Evolutionary conservation across 1,284 basidiomycete species (phyloP), one percentile per base, ranked within the genome.

Genomic region (Fomitopsis pinicola): DNA sequence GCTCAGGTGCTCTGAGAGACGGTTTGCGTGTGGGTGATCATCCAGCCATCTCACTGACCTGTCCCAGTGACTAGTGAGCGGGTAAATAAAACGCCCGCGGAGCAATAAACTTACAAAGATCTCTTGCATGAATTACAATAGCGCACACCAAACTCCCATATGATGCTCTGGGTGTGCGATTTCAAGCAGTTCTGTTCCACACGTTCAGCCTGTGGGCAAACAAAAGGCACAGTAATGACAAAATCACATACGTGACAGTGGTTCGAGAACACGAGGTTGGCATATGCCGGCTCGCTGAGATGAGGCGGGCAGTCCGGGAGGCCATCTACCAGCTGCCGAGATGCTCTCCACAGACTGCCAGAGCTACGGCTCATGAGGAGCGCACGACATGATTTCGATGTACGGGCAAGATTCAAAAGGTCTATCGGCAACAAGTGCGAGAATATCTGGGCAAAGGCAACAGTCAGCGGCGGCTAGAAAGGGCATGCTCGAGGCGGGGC

Each of bases 331-430:
- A 59, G 57, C 3, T 38, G 22, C 22, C 59, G 59, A 10, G 67
- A 62, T 6, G 50, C 64, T 60, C 75, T 78, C 84, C 83, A 85
- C 8, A 83, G 74, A 9, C 76, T 67, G n/a, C 66, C 66, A 0
- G 75, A 71, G 19, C 70, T 68, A 42, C 70, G 74, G 59, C 73
- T 71, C 75, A 78, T 68, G n/a, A 82, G 72, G 7, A 77, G 67
- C 6, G 60, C 59, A 15, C 79, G 76, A n/a, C 82, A 66, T 0
- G 63, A 59, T 40, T 74, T 77, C 17, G 72, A 77, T 6, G 77
- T 74, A 19, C 80, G 71, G 8, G 78, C 65, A 1, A 83, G 73
- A 61, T 72, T 69, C 17, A 83, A 69, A 36, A 86, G 68, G 66
- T 85, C 83, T 38, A 73, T 63, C 0, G 83, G 82, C 48, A 72